Percentiles rank a stretch among this genome's conserved stretches.
These are phyloP conservation scores for Wallacemonas sp. DNA, from an alignment of 208 protist genomes.

Conservation along the genomic window DNA sequence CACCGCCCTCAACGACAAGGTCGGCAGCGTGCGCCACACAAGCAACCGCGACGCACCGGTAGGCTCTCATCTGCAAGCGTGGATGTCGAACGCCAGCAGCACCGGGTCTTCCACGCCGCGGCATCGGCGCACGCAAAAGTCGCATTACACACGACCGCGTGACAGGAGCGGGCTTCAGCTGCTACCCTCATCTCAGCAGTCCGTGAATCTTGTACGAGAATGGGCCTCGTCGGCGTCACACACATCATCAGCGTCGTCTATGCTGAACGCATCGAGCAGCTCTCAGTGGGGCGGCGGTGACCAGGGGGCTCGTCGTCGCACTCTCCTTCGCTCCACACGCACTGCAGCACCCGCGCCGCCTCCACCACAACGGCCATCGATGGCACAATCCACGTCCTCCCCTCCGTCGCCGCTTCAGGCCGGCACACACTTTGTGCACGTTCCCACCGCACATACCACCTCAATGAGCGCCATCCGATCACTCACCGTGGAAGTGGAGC, in stretches of 20 bases:
- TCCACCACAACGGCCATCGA: not conserved
- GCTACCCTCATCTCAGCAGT: not conserved
- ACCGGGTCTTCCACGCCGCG: not conserved
- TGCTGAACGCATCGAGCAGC: not conserved
- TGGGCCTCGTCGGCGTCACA: slow-evolving; percentile 1
- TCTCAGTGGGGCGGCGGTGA: not conserved
- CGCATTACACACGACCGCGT: not conserved
- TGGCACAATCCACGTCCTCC: too few relatives aligned
- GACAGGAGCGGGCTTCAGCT: not conserved
- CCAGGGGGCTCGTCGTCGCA: not conserved
- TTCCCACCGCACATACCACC: not conserved
- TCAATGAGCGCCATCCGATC: slow-evolving; percentile 2
- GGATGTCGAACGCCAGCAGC: slow-evolving; percentile 5
- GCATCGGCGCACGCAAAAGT: not conserved
- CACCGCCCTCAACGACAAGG: slow-evolving; percentile 20
- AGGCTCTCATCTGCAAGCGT: not conserved
- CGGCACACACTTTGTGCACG: slow-evolving; percentile 5
- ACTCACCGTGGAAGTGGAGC: slow-evolving; percentile 53
- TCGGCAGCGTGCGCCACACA: too few relatives aligned
- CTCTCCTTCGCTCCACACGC: not conserved
- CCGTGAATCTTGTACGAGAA: not conserved
- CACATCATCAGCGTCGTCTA: not conserved
- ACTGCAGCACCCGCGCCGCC: not conserved
- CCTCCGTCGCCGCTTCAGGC: slow-evolving; percentile 1
- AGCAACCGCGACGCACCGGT: too few relatives aligned